phyloP scores from a whole-genome alignment of 495 filamentous ascomycete species.

The Penicillium waksmanii region DNA sequence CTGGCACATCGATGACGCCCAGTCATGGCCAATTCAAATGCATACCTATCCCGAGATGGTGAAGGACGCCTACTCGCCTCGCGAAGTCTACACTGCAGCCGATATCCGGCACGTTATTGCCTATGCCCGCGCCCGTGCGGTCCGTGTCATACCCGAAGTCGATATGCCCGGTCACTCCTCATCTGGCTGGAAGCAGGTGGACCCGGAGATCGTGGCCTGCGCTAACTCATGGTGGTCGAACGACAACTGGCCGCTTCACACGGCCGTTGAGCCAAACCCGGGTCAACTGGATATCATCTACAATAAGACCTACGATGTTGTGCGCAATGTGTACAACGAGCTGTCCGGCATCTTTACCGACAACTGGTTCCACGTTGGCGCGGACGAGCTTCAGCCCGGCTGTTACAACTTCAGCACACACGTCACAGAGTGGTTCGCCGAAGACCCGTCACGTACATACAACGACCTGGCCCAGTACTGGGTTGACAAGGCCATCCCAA shows the following conservation, averaged over 20 bases:
- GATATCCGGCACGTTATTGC: constrained; percentile 47
- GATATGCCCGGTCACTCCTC: constrained; percentile 57
- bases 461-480: constrained; percentile 58
- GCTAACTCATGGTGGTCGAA: constrained; percentile 61
- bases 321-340: constrained; percentile 56
- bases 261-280: constrained; percentile 59
- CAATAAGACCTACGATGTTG: constrained; percentile 56
- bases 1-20: constrained; percentile 55
- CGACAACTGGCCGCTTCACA: constrained; percentile 54
- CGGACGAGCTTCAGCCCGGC: constrained; percentile 54
- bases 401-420: constrained; percentile 59
- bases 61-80: constrained; percentile 55
- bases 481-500: constrained; percentile 57
- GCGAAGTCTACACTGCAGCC: constrained; percentile 43
- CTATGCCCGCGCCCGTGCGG: constrained; percentile 51
- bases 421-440: constrained; percentile 50
- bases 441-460: constrained; percentile 54
- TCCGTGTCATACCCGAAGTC: constrained; percentile 55
- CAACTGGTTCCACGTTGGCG: constrained; percentile 59
- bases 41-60: constrained; percentile 55
- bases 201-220: constrained; percentile 55
- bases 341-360: constrained; percentile 55
- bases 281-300: constrained; percentile 61
- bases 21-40: constrained; percentile 57
- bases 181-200: constrained; percentile 58